A percentile compares a stretch with the other conserved stretches of the same genome.
Evolutionary conservation across 2,329 filamentous ascomycete genomes (phyloP).

Genomic region (Exophiala aquamarina): DNA sequence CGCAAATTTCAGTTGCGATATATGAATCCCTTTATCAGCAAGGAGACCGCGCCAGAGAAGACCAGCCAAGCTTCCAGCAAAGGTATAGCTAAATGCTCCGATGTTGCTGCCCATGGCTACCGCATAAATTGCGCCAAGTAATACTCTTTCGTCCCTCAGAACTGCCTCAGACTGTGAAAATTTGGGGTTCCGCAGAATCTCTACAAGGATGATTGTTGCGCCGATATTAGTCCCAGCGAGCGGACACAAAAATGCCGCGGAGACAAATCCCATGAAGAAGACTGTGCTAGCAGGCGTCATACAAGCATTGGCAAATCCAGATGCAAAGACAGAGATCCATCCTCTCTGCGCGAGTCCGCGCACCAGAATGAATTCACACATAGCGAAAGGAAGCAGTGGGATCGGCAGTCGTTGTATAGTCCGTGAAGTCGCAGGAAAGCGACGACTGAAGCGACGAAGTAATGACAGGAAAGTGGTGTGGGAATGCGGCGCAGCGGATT

Average conservation of each 20-base stretch:
- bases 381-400: constrained; percentile 28
- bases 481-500: neutral
- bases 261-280: constrained; percentile 29
- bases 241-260: constrained; percentile 27
- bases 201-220: constrained; percentile 31
- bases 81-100: constrained; percentile 29
- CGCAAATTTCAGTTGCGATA: constrained; percentile 26
- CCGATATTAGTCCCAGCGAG: constrained; percentile 30
- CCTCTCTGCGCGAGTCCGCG: constrained; percentile 27
- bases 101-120: constrained; percentile 30
- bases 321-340: constrained; percentile 27
- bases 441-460: constrained; percentile 11
- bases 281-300: constrained; percentile 22
- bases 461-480: constrained; percentile 15
- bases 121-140: constrained; percentile 24
- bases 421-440: constrained; percentile 23
- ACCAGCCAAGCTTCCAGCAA: constrained; percentile 28
- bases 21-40: constrained; percentile 24
- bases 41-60: constrained; percentile 26
- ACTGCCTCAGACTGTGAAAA: constrained; percentile 19
- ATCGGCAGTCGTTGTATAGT: constrained; percentile 24
- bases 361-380: constrained; percentile 30
- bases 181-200: constrained; percentile 25
- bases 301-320: constrained; percentile 26
- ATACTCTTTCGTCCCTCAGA: constrained; percentile 15